A percentile compares a stretch with the other conserved stretches of the same genome.
These are phyloP conservation scores for Fusarium sp. DNA, from an alignment of 2,329 filamentous ascomycete species.

Conservation along the genomic window DNA sequence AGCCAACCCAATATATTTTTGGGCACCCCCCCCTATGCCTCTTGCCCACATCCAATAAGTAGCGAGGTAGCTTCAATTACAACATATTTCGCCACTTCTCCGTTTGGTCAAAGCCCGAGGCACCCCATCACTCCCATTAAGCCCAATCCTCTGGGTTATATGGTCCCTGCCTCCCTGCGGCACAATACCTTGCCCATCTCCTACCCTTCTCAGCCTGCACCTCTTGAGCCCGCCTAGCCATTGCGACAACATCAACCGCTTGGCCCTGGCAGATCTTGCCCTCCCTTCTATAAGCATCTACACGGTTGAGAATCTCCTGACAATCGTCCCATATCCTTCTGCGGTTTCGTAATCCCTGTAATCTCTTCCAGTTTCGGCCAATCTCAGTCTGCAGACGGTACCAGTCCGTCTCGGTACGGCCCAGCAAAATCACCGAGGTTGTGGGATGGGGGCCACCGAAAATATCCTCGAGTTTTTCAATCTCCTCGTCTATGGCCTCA, in stretches of 20 bases:
- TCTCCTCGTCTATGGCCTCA: background rate
- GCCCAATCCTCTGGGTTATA: background rate
- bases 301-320: conserved; percentile 9
- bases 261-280: background rate
- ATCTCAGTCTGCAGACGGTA: background rate
- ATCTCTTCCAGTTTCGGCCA: background rate
- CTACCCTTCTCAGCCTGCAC: background rate
- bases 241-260: background rate
- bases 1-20: too few species aligned
- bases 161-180: background rate
- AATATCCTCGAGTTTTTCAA: background rate
- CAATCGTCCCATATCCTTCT: conserved; percentile 20
- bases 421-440: background rate
- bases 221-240: background rate
- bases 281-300: conserved; percentile 6
- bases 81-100: too few species aligned
- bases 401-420: conserved; percentile 1
- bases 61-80: too few species aligned
- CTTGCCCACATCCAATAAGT: too few species aligned
- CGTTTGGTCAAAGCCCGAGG: too few species aligned
- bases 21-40: too few species aligned
- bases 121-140: background rate
- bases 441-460: background rate
- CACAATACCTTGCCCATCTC: conserved; percentile 1
- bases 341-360: conserved; percentile 11